Evolutionary conservation across 345 rosid genomes (phyloP).

Genomic region (Punica granatum): DNA sequence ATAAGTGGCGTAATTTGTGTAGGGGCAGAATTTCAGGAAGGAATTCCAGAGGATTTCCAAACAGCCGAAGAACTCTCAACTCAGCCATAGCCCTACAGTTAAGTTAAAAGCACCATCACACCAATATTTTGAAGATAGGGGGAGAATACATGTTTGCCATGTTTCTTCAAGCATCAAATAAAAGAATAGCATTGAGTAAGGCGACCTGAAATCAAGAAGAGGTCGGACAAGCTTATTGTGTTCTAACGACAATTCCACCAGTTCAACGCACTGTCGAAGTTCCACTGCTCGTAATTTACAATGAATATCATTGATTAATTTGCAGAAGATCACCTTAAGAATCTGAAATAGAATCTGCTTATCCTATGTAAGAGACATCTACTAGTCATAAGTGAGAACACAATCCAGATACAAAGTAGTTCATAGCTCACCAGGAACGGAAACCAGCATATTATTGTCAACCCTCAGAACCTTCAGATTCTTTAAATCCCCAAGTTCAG

Average conservation of each 20-base stretch:
- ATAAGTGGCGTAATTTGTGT: conserved; percentile 80
- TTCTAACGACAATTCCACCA: conserved; percentile 86
- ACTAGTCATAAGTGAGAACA: background rate
- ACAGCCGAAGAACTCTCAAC: conserved; percentile 72
- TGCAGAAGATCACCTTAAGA: background rate
- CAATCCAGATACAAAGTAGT: background rate
- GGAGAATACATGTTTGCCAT: background rate
- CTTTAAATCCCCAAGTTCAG: conserved; percentile 78
- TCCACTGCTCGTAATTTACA: conserved; percentile 55
- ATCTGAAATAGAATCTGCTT: conserved; percentile 2
- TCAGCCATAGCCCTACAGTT: conserved; percentile 85
- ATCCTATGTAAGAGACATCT: background rate
- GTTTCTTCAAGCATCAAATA: background rate
- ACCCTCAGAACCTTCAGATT: conserved; percentile 66
- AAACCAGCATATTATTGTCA: conserved; percentile 68
- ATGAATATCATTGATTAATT: conserved; percentile 16
- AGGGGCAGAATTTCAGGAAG: conserved; percentile 95
- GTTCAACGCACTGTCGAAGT: conserved; percentile 74
- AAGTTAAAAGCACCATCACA: conserved; percentile 35
- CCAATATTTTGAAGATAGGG: background rate
- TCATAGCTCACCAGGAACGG: conserved; percentile 78
- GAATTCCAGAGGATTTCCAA: conserved; percentile 95
- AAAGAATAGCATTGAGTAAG: background rate
- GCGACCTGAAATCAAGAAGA: conserved; percentile 98
- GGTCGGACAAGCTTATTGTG: conserved; percentile 94